Conservation (phyloP, 345 rosid species). For the Aethionema arabicum region DNA sequence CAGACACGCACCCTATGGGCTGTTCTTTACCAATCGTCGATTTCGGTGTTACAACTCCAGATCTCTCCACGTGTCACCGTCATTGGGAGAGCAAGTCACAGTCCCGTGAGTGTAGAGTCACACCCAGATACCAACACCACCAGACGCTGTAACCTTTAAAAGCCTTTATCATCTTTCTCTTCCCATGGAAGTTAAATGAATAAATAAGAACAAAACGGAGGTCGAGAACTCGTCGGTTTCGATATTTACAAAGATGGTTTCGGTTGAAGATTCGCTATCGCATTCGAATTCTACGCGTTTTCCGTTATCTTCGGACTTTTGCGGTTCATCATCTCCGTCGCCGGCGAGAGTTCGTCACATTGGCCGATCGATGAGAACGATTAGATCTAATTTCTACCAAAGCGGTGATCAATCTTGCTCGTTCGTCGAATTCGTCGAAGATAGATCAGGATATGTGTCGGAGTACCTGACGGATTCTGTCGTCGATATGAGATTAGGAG, state of each 20-base stretch:
- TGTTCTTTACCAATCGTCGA: slow-evolving; percentile 29
- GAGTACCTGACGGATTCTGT: slow-evolving; percentile 82
- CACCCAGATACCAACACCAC: slow-evolving; percentile 39
- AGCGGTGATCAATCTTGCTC: slow-evolving; percentile 46
- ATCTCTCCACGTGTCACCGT: slow-evolving; percentile 26
- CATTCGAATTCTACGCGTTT: slow-evolving; percentile 58
- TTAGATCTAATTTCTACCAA: slow-evolving; percentile 65
- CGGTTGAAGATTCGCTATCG: slow-evolving; percentile 60
- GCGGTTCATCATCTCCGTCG: slow-evolving; percentile 40
- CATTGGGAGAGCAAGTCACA: slow-evolving; percentile 1
- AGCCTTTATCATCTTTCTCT: slow-evolving; percentile 15
- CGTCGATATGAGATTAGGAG: slow-evolving; percentile 85
- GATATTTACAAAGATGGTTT: slow-evolving; percentile 52
- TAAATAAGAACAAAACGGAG: not conserved
- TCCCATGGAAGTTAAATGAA: slow-evolving; percentile 35
- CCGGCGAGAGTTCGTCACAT: slow-evolving; percentile 51
- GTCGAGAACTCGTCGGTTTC: not conserved
- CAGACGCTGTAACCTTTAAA: slow-evolving; percentile 25
- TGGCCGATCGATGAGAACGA: slow-evolving; percentile 92
- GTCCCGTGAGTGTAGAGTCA: slow-evolving; percentile 28
- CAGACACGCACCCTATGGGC: slow-evolving; percentile 28
- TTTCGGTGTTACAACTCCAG: not conserved
- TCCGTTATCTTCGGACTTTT: slow-evolving; percentile 49
- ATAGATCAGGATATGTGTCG: slow-evolving; percentile 51
- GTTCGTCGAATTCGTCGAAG: slow-evolving; percentile 41